Percentiles rank a stretch among this genome's conserved stretches.
Evolutionary conservation across 139 green algal species (phyloP).

Genomic region (Spirogloea muscicola): DNA sequence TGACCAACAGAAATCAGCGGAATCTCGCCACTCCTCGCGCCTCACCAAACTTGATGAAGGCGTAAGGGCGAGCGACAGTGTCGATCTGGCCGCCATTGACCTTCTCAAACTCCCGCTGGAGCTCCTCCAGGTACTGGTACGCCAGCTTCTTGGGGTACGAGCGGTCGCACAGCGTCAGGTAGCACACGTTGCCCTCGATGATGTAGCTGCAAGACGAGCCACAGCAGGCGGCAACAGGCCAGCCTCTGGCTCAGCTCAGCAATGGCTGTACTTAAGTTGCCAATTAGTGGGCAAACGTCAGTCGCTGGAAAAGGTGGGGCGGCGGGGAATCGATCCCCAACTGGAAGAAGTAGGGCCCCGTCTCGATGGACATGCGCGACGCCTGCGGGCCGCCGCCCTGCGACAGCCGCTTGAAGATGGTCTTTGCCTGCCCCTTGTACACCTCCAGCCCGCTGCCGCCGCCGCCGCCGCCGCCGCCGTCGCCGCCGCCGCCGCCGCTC

Average conservation of each 20-base stretch:
- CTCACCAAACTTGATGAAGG: constrained; percentile 99
- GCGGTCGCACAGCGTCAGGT: constrained; percentile 86
- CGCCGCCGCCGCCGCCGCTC: background rate
- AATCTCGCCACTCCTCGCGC: no score
- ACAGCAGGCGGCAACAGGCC: no score
- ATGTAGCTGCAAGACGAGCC: constrained; percentile 70
- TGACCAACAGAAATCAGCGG: no score
- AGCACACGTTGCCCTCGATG: constrained; percentile 80
- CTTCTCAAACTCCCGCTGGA: constrained; percentile 83
- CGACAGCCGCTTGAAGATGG: constrained; percentile 67
- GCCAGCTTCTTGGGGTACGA: constrained; percentile 95
- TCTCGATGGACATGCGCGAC: constrained; percentile 75
- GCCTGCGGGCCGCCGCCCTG: constrained; percentile 27
- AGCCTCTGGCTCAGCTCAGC: no score
- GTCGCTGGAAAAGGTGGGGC: no score
- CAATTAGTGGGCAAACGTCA: no score
- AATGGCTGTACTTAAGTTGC: no score
- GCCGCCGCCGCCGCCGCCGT: background rate
- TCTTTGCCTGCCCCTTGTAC: constrained; percentile 95
- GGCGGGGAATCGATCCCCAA: no score
- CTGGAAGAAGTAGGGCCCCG: constrained; percentile 50
- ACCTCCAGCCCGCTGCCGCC: constrained; percentile 73
- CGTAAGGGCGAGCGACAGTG: constrained; percentile 83
- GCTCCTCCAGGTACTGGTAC: constrained; percentile 97
- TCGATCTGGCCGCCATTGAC: constrained; percentile 83